Evolutionary conservation across 305 asterid genomes (phyloP).

Genomic region (Solanum chacoense): DNA sequence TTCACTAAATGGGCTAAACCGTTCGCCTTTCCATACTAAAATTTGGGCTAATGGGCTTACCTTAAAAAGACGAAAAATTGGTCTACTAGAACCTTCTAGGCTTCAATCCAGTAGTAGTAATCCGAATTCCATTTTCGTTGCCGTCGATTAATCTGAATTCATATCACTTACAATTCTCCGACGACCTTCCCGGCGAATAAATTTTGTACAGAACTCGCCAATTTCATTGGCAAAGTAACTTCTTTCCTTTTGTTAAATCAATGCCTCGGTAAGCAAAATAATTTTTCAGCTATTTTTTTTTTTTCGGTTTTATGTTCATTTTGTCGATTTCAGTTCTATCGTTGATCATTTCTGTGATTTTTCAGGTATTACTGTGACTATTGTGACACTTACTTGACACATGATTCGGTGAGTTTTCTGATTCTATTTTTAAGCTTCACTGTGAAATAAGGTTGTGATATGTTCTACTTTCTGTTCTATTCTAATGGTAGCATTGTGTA

Average conservation of each 20-base stretch:
- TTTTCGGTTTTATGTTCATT: background rate
- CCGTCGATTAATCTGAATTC: background rate
- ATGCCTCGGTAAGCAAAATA: constrained; percentile 5
- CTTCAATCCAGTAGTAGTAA: background rate
- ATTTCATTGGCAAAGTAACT: background rate
- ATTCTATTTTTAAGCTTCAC: background rate
- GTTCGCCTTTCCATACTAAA: background rate
- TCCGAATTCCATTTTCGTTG: background rate
- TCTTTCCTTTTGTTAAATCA: background rate
- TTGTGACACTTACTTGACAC: constrained; percentile 17
- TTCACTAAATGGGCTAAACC: background rate
- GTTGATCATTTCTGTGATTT: background rate
- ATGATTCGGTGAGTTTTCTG: constrained; percentile 13
- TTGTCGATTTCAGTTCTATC: background rate
- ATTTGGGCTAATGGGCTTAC: background rate
- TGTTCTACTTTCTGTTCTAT: background rate
- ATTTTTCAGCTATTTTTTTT: background rate
- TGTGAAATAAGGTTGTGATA: background rate
- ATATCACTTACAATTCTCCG: background rate
- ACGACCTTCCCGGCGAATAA: background rate
- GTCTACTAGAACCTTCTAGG: background rate
- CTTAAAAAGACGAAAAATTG: background rate
- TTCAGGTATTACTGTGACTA: constrained; percentile 15
- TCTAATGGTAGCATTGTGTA: background rate
- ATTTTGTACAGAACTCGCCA: background rate